These are phyloP conservation scores for Lithohypha guttulata DNA, from an alignment of 2,329 filamentous ascomycete species.

Conservation along the genomic window DNA sequence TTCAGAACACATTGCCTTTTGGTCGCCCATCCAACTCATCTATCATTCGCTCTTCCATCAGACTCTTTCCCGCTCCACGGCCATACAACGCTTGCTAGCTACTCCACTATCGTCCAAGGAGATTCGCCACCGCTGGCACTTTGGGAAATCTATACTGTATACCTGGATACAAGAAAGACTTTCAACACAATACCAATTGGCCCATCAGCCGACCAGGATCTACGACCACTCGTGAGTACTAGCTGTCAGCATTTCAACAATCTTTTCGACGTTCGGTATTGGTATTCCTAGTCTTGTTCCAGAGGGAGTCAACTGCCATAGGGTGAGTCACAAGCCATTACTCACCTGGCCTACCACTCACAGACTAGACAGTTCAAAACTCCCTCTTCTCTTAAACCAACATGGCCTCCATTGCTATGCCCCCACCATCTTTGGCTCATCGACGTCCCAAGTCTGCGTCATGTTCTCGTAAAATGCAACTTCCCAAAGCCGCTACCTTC, in stretches of 20 bases:
- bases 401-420: constrained; percentile 11
- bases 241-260: constrained; percentile 8
- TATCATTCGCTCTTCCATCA: not conserved
- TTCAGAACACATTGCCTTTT: constrained; percentile 9
- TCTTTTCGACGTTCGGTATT: constrained; percentile 9
- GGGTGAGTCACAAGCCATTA: constrained; percentile 11
- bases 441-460: constrained; percentile 19
- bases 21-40: not conserved
- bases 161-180: constrained; percentile 3
- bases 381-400: constrained; percentile 7
- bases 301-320: constrained; percentile 8
- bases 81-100: constrained; percentile 3
- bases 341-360: constrained; percentile 8
- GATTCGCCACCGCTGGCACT: constrained; percentile 5
- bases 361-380: constrained; percentile 3
- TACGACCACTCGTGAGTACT: constrained; percentile 7
- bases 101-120: not conserved
- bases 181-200: not conserved
- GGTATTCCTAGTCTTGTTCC: constrained; percentile 6
- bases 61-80: not conserved
- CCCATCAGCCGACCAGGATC: not conserved
- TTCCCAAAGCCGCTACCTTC: constrained; percentile 62
- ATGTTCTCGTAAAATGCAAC: constrained; percentile 38
- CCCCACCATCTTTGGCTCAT: constrained; percentile 19
- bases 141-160: not conserved